Evolutionary conservation across 805 yeast genomes (phyloP), one percentile per base, ranked within the genome.

Genomic region (Kazachstania kunashirensis): DNA sequence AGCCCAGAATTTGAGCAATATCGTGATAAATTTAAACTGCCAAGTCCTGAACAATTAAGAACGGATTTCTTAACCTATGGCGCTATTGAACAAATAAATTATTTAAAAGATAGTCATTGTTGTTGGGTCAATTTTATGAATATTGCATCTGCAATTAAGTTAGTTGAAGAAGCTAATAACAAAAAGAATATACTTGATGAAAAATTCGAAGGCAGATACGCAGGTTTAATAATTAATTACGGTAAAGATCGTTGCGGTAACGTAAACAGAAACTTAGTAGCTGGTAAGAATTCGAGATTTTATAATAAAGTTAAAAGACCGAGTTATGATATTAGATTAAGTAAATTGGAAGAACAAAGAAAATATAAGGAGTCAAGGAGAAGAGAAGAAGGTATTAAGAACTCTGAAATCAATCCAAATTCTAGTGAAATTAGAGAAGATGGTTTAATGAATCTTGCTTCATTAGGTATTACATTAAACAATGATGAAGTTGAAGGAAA

Each of bases 191-290:
- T 53, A 15, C 60, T 70, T 26, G 67, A 66, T 36, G 57, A 50
- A 12, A 54, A 61, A 7, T 70, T 67, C 25, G 57, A 62, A 40
- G 58, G 66, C 23, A 68, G 67, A 45, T 82, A 81, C 49, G 48
- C 49, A 29, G 62, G 66, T 4, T 73, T 75, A 47, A 74, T 75
- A 41, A 74, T 82, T 31, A 71, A 74, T 34, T 82, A 70, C 57
- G 94, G 85, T 31, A 79, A 79, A 49, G 94, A 82, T 58, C 67
- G 94, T 52, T 82, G 94, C 62, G 94, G 81, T 3, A 80, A 80
- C 50, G 48, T 56, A 3, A 57, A 57, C 30, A 58, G 52, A 40
- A 57, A 54, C 32, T 33, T 57, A 28, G 45, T 55, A 4, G 45
- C 84, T 72, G 23, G 79, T 76, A 41, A 80, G 72, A 61, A 49